Conservation (phyloP, 441 rosid species). For the Adansonia gregorii region DNA sequence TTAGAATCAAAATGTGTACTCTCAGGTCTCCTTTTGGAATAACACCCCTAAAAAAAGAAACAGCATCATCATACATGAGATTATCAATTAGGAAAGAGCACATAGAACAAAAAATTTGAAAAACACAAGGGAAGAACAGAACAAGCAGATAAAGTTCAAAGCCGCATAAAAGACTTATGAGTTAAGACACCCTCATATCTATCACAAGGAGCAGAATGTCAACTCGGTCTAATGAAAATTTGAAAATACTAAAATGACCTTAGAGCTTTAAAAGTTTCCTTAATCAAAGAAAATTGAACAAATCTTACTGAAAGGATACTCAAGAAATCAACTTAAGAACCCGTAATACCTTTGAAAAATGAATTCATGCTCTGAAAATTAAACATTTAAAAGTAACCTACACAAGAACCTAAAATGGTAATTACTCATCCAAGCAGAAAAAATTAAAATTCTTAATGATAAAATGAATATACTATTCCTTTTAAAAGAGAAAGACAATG, state of each 20-base stretch:
- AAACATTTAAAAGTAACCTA: neutral
- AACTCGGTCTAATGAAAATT: neutral
- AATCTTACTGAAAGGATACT: neutral
- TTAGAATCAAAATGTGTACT: constrained; percentile 75
- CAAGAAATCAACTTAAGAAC: constrained; percentile 14
- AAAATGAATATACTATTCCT: neutral
- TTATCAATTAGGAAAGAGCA: too few relatives aligned
- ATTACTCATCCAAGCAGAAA: neutral
- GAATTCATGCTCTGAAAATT: constrained; percentile 3
- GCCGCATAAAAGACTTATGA: neutral
- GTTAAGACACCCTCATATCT: constrained; percentile 7
- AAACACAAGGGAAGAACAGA: neutral
- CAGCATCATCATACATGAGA: neutral
- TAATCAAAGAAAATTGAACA: neutral
- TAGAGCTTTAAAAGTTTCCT: constrained; percentile 19
- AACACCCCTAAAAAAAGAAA: constrained; percentile 65
- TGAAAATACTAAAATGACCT: constrained; percentile 14
- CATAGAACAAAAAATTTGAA: neutral
- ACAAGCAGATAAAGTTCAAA: constrained; percentile 10
- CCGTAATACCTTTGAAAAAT: neutral
- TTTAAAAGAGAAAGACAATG: neutral
- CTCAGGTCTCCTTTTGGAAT: constrained; percentile 74
- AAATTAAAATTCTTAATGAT: neutral
- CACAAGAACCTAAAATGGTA: constrained; percentile 2
- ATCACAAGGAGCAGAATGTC: neutral